A percentile compares a stretch with the other conserved stretches of the same genome.
Evolutionary conservation across 164 flowering plant species (phyloP).

Genomic region (Umbellularia californica): DNA sequence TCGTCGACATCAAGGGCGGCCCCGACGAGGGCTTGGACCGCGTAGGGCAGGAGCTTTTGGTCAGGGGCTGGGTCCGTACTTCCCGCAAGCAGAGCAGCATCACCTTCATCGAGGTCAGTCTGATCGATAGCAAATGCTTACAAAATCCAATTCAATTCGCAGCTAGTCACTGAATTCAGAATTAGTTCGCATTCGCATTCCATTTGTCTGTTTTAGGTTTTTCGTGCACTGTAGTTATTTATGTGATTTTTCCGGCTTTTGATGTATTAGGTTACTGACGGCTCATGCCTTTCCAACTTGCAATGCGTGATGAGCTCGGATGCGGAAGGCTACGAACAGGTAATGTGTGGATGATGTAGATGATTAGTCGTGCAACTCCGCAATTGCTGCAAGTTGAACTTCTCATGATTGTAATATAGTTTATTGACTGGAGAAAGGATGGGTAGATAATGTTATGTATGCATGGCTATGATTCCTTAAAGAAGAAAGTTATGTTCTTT

Average conservation of each 20-base stretch:
- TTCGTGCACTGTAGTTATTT: not conserved
- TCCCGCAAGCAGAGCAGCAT: slow-evolving; percentile 77
- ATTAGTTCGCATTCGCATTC: not conserved
- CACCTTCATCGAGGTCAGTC: slow-evolving; percentile 71
- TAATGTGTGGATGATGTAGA: slow-evolving; percentile 13
- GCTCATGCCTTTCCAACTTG: slow-evolving; percentile 95
- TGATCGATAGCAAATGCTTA: too few relatives aligned
- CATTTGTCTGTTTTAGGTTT: slow-evolving; percentile 1
- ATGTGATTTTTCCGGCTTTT: too few relatives aligned
- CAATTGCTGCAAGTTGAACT: too few relatives aligned
- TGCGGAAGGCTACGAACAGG: slow-evolving; percentile 96
- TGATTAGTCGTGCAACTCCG: too few relatives aligned
- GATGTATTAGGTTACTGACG: slow-evolving; percentile 71
- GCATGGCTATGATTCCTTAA: too few relatives aligned
- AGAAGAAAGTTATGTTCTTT: too few relatives aligned
- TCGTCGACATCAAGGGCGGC: slow-evolving; percentile 74
- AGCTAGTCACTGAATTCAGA: not conserved
- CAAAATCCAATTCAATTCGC: too few relatives aligned
- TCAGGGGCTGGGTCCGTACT: slow-evolving; percentile 93
- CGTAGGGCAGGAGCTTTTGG: slow-evolving; percentile 57
- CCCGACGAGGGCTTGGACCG: slow-evolving; percentile 62
- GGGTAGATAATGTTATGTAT: too few relatives aligned
- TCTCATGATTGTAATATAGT: not conserved
- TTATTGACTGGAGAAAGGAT: too few relatives aligned
- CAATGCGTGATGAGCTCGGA: slow-evolving; percentile 85